Evolutionary conservation across 805 yeast species (phyloP), one percentile per base, ranked within the genome.

Genomic region (Hanseniaspora lindneri): DNA sequence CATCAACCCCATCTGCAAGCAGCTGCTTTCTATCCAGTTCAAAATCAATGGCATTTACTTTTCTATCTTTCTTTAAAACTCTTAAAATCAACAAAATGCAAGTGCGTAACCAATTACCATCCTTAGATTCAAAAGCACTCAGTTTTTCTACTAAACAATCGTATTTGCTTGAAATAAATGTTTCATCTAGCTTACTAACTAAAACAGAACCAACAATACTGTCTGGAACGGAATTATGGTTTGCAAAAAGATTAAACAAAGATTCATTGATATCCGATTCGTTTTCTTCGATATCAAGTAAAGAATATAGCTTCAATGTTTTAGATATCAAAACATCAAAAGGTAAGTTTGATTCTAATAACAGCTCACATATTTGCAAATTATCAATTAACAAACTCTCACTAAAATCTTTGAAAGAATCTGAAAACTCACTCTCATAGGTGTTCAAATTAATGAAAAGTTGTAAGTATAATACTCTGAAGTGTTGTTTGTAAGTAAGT

Each of bases 11-110:
- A 2, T 28, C 24, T 16, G 3, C 24, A 2, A 44, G 16, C 23
- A 44, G 14, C 13, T 44, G 35, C 30, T 44, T 44, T 44, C 48
- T 44, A 20, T 44, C 41, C 4, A 44, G 23, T 23, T 44, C 48
- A 44, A 44, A 44, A 20, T 44, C 42, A 6, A 44, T 29, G 13
- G 37, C 19, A 16, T 37, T 37, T 11, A 44, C 30, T n/a, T 20
- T 20, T 21, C 32, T 44, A 24, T 44, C 42, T 19, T 21, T 36
- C 7, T 44, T 36, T 27, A 44, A 29, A n/a, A 44, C 29, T 16
- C 30, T 44, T 14, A 20, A 11, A 14, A 44, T 19, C 17, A 44
- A 21, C 21, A 11, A 19, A 11, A 36, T 27, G 17, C 35, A 30
- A 3, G 23, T 14, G 27, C 27, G 24, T 10, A 21, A 21, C 39